Base-by-base conservation (phyloP, 805 yeast species). In the Candida suzukii region DNA sequence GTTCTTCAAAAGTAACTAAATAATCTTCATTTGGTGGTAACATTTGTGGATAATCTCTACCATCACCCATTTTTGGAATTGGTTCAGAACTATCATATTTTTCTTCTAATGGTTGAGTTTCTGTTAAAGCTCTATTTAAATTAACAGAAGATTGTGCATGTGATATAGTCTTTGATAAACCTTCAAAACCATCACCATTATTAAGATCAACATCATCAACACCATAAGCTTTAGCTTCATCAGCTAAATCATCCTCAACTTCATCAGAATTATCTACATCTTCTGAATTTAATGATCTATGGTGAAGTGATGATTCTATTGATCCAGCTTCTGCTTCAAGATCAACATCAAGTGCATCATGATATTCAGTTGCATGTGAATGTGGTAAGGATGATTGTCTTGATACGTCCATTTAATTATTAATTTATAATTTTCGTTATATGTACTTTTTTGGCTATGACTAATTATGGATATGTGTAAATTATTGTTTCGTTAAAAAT, bases 1-100 rank as follows among this genome's bases (percentile, higher is more conserved):
- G 68, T 1, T 82, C 80, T 54, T 83, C 83, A 53, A 71, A 87
- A 3, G 80, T 71, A 8, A 88, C 95, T 11, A 76, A 69, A 56
- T 79, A 88, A 1, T 65, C 66, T 19, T 66, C 73, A 35, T 68
- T 61, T 37, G 72, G 72, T 0, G 83, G 83, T 39, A 81, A 67
- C 21, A 66, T 41, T 9, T 86, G 80, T 7, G 91, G 91, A 49
- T 66, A 80, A 5, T 67, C 71, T 57, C 82, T 72, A 26, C 70
- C 78, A 9, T 74, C 78, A 33, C 93, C 93, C 88, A 84, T 83
- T 24, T 65, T 58, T 16, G 78, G 78, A 20, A 73, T 50, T 6
- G 71, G 67, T 3, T 63, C 49, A n/a, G 59, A 58, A 7, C 54
- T 57, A 6, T 63, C 57, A 16, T 58, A 57, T 18, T 53, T 56